A percentile compares a stretch with the other conserved stretches of the same genome.
phyloP scores from a whole-genome alignment of 768 basidiomycete species.

The Porphyrellus cyaneotinctus region DNA sequence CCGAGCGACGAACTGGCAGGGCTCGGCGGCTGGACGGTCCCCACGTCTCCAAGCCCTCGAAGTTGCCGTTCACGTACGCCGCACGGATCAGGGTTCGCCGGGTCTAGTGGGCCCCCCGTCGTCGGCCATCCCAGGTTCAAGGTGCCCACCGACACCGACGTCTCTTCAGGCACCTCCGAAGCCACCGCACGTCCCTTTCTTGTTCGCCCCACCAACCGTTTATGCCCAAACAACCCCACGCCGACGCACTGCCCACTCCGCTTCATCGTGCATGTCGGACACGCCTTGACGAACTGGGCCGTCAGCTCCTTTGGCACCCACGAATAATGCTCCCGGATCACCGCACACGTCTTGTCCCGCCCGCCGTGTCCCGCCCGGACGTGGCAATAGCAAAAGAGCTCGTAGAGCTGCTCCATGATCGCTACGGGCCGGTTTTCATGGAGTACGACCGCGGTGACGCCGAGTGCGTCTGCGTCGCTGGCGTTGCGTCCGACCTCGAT shows the following conservation, averaged over 20 bases:
- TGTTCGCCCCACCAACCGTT: neutral
- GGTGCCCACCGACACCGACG: neutral
- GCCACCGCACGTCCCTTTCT: neutral
- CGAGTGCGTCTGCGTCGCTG: neutral
- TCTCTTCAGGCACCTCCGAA: neutral
- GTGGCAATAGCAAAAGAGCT: slow-evolving; percentile 72
- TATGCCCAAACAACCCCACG: neutral
- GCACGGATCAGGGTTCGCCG: slow-evolving; percentile 15
- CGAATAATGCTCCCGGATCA: slow-evolving; percentile 66
- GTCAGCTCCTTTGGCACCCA: slow-evolving; percentile 86
- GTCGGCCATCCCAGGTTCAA: slow-evolving; percentile 13
- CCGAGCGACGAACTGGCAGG: slow-evolving; percentile 1
- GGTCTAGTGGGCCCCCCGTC: slow-evolving; percentile 29
- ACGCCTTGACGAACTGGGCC: slow-evolving; percentile 71
- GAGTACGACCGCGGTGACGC: slow-evolving; percentile 45
- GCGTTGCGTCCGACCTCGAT: neutral
- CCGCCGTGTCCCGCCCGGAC: slow-evolving; percentile 64
- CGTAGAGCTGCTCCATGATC: slow-evolving; percentile 73
- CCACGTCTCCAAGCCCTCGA: neutral
- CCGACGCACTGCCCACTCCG: slow-evolving; percentile 33
- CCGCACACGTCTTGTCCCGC: slow-evolving; percentile 70
- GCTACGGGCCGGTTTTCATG: slow-evolving; percentile 75
- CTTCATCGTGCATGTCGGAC: slow-evolving; percentile 66
- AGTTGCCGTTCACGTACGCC: slow-evolving; percentile 3
- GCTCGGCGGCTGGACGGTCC: neutral